phyloP scores from a whole-genome alignment of 352 stramenopile genomes.

The Phytopythium ostracodes region DNA sequence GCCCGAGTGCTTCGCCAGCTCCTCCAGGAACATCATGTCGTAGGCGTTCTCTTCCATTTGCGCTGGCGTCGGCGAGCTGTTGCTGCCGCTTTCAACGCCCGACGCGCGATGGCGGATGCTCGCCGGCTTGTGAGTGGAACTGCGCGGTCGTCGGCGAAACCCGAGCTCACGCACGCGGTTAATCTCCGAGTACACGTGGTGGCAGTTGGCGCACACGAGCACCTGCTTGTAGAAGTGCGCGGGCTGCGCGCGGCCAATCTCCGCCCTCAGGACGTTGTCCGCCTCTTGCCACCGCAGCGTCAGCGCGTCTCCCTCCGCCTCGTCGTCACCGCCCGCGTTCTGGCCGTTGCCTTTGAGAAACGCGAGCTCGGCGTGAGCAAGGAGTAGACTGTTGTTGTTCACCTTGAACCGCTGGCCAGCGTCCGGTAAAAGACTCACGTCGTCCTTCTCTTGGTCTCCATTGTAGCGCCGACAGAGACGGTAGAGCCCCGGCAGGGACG shows the following conservation, averaged over 20 bases:
- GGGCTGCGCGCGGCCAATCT: constrained; percentile 61
- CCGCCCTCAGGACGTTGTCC: constrained; percentile 54
- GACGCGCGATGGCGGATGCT: not conserved
- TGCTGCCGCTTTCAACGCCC: not conserved
- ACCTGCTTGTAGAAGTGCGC: constrained; percentile 80
- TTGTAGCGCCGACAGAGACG: not conserved
- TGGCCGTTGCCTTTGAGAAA: constrained; percentile 27
- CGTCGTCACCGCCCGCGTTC: constrained; percentile 2
- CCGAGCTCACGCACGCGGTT: constrained; percentile 41
- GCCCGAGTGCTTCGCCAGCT: constrained; percentile 52
- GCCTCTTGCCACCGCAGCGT: constrained; percentile 59
- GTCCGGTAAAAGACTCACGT: constrained; percentile 23
- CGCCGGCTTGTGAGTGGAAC: not conserved
- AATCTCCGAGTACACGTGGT: constrained; percentile 61
- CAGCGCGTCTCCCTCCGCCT: constrained; percentile 14
- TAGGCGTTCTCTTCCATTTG: constrained; percentile 14
- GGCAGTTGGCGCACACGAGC: constrained; percentile 65
- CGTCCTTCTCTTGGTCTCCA: constrained; percentile 1
- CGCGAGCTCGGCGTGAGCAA: constrained; percentile 53
- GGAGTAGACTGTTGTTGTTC: constrained; percentile 66
- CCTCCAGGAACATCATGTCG: constrained; percentile 60
- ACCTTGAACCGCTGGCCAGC: constrained; percentile 60
- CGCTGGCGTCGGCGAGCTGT: not conserved
- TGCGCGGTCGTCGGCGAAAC: constrained; percentile 24
- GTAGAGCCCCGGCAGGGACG: constrained; percentile 35